phyloP scores from a whole-genome alignment of 331 rosid species.

The Quercus tomentella region DNA sequence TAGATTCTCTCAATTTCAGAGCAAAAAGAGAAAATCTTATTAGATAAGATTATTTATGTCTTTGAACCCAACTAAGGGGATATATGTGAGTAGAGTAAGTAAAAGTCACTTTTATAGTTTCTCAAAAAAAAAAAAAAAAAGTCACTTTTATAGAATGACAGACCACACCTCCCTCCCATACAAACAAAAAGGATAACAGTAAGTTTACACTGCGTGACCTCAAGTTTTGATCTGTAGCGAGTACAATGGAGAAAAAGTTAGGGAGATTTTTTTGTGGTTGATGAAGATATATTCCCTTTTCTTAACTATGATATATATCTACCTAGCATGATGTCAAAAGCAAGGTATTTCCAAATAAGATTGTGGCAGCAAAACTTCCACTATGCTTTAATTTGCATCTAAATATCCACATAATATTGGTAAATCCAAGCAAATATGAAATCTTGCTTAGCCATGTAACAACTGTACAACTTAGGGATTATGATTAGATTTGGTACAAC shows the following conservation, averaged over 20 bases:
- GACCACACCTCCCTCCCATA: not conserved
- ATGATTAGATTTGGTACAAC: constrained; percentile 11
- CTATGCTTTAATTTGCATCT: constrained; percentile 13
- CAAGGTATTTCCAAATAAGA: constrained; percentile 29
- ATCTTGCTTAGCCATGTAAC: constrained; percentile 5
- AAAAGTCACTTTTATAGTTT: too few relatives aligned
- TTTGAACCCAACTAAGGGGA: too few relatives aligned
- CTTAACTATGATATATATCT: constrained; percentile 19
- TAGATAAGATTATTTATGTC: too few relatives aligned
- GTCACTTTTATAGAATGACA: too few relatives aligned
- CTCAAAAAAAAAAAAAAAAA: too few relatives aligned
- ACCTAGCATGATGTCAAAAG: constrained; percentile 42
- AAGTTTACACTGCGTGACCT: not conserved
- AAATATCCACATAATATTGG: not conserved
- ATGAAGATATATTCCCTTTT: not conserved
- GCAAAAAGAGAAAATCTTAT: too few relatives aligned
- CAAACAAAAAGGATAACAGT: not conserved
- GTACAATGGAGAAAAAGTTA: not conserved
- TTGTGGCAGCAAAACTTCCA: constrained; percentile 44
- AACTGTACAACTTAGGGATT: constrained; percentile 14
- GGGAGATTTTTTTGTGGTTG: constrained; percentile 23
- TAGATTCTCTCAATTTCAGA: too few relatives aligned
- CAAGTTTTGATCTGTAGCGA: constrained; percentile 8
- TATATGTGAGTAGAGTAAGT: too few relatives aligned
- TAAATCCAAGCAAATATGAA: constrained; percentile 12